Base-by-base conservation (phyloP, 345 rosid species). In the Salix koriyanagi region DNA sequence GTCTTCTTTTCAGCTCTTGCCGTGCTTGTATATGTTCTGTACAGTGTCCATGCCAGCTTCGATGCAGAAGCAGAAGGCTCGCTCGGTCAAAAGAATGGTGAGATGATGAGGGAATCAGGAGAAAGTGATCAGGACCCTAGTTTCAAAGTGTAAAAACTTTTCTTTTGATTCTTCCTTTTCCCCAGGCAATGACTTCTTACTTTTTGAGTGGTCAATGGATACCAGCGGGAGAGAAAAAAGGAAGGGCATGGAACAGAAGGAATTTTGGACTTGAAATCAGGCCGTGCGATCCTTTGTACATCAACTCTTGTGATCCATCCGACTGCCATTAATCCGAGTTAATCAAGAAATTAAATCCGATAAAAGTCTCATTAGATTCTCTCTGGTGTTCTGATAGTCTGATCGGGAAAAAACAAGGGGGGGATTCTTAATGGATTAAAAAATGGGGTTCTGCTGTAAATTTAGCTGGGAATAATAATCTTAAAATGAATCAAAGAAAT, bases 41-140 rank as follows among this genome's bases (percentile, higher is more conserved):
- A 95, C 82, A 87, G 99, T 65, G 97, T 95, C 46, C 99, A 95
- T 83, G 92, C 97, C 4, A 95, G 99, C 83, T 84, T 78, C 82
- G 97, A 95, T 82, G 97, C 94, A 11, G 91, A 90, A 83, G 88
- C 71, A 10, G 81, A 85, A 15, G 87, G 88, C 44, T 85, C 77
- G 30, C 69, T 86, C 4, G 77, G 81, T 75, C 80, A 72, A 67
- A 84, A 89, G 85, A 81, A 82, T 68, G 84, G 76, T 3, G 91
- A 84, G 32, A 76, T 50, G 37, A 81, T 56, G 37, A 81, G 76
- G 78, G 94, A 84, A 79, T 76, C 86, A 46, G 79, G 77, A 15
- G 82, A 86, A 52, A 84, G 64, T 50, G 88, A 75, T 46, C 84
- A 76, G 66, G 80, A 71, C 74, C 75, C 71, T 68, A n/a, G 65